Conservation (phyloP, 2,329 filamentous ascomycete genomes). For the Coniella lustricola region DNA sequence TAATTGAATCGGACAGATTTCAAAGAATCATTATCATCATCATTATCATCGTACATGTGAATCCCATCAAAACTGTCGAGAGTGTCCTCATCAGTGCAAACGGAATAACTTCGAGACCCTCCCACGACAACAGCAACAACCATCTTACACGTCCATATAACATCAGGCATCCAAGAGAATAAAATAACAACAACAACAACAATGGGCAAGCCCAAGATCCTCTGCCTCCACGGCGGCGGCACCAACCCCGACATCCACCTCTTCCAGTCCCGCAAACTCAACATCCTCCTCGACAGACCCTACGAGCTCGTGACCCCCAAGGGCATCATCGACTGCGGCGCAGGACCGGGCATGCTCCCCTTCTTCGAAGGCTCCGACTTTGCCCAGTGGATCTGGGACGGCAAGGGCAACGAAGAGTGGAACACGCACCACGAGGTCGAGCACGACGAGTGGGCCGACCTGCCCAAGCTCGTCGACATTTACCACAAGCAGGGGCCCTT, state of each 20-base stretch:
- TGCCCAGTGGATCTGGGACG: conserved; percentile 10
- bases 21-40: no score
- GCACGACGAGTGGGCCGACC: conserved; percentile 66
- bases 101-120: no score
- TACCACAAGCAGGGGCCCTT: conserved; percentile 9
- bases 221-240: conserved; percentile 8
- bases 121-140: no score
- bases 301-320: conserved; percentile 9
- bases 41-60: no score
- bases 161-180: no score
- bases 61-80: no score
- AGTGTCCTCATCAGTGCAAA: no score
- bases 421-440: conserved; percentile 45
- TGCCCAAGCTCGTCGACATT: conserved; percentile 70
- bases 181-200: neutral
- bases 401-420: conserved; percentile 8
- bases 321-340: conserved; percentile 9
- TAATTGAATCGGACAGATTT: no score
- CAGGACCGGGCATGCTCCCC: conserved; percentile 9
- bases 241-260: conserved; percentile 10
- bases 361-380: conserved; percentile 11
- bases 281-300: conserved; percentile 3
- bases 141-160: no score
- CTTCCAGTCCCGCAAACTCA: conserved; percentile 10
- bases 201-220: conserved; percentile 10